Evolutionary conservation across 208 protist genomes (phyloP).

Genomic region (Crithidia mellificae): DNA sequence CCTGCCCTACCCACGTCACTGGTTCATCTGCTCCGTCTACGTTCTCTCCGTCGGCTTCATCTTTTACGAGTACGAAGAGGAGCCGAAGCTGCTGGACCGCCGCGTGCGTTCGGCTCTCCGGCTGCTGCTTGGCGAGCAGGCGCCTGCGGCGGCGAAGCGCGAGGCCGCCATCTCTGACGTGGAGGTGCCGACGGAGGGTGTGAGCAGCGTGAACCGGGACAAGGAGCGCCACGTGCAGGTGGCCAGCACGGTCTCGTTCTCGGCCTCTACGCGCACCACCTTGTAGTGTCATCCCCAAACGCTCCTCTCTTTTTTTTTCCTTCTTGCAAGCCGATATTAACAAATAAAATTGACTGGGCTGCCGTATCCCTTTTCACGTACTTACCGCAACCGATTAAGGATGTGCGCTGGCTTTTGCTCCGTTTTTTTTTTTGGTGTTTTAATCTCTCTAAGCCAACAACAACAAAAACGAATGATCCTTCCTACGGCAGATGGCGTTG

Average conservation of each 20-base stretch:
- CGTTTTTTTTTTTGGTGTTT: too few species aligned
- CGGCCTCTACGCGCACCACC: conserved; percentile 15
- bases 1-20: conserved; percentile 76
- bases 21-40: conserved; percentile 73
- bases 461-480: too few species aligned
- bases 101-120: conserved; percentile 54
- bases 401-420: too few species aligned
- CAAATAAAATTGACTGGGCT: too few species aligned
- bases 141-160: conserved; percentile 1
- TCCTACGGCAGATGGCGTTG: too few species aligned
- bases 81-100: conserved; percentile 60
- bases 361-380: too few species aligned
- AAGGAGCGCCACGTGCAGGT: conserved; percentile 25
- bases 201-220: conserved; percentile 13
- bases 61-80: conserved; percentile 81
- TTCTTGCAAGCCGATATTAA: neutral
- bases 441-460: too few species aligned
- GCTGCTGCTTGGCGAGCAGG: conserved; percentile 59
- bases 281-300: neutral
- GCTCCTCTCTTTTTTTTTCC: conserved; percentile 1
- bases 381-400: too few species aligned
- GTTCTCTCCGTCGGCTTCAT: conserved; percentile 71
- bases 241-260: conserved; percentile 27
- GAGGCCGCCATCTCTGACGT: conserved; percentile 8
- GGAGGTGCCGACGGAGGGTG: conserved; percentile 6